Evolutionary conservation across 2,329 filamentous ascomycete genomes (phyloP), one percentile per base, ranked within the genome.

Genomic region (Neonectria sp.): DNA sequence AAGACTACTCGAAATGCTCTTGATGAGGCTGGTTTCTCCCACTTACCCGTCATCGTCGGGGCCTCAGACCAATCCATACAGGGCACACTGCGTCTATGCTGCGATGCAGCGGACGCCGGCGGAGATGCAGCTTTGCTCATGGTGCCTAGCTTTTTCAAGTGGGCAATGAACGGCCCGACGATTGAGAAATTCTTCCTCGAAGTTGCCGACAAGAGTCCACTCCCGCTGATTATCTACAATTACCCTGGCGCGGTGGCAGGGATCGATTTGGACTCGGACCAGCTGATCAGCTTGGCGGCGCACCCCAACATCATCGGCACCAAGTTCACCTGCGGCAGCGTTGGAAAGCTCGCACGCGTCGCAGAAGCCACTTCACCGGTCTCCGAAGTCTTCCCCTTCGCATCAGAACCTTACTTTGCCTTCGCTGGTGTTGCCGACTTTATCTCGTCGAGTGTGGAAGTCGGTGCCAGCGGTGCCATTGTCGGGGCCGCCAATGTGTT

Each of bases 311-410:
- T 97, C 76, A 84, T 95, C 70, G 94, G 94, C 69, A 95, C 93
- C 58, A 97, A 97, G 81, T 97, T 97, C 85, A 97, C 94, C 46
- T 97, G 94, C 79, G 94, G 93, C 72, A 96, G 93, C 85, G 96
- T 93, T 1, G 94, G 94, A 71, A 97, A 97, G 83, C 87, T 97
- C 71, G 95, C 93, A 11, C 91, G 94, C 35, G 93, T 97, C 4
- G 93, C 94, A 6, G 82, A 88, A 13, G 93, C 90, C 53, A 90
- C 91, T 51, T 74, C 93, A 93, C 64, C 89, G 90, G 79, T 94
- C 91, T 0, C 90, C 91, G 84, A 64, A 12, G 27, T 64, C n/a
- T 64, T 59, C 40, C 13, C 12, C 81, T 79, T 67, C 77, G 81
- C 8, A 82, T 86, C 68, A 88, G 88, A 31, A 87, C 85, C 31